Conservation (phyloP, 1,284 basidiomycete genomes). For the Tetrapyrgos nigripes region DNA sequence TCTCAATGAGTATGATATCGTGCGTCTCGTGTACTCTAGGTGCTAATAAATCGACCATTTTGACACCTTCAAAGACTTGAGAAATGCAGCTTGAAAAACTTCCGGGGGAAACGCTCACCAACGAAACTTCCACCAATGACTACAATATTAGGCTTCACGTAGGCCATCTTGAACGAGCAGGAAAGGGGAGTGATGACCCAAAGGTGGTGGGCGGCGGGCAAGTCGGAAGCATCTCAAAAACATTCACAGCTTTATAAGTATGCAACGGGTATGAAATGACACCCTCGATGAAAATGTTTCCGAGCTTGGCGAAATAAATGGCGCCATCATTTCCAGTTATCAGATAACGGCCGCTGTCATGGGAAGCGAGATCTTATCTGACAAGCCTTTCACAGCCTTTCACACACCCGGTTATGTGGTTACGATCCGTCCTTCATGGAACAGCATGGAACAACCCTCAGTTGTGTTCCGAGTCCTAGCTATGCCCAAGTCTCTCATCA, state of each 20-base stretch:
- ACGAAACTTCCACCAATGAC: slow-evolving; percentile 33
- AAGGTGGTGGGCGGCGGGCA: neutral
- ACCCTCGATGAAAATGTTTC: too few species aligned
- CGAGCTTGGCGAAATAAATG: neutral
- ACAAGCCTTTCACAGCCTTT: too few species aligned
- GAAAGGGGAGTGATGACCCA: neutral
- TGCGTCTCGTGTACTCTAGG: slow-evolving; percentile 41
- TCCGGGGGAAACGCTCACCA: slow-evolving; percentile 23
- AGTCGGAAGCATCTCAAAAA: neutral
- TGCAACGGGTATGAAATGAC: neutral
- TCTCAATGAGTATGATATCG: slow-evolving; percentile 47
- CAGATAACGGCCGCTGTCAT: too few species aligned
- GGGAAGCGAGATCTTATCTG: too few species aligned
- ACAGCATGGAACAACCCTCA: too few species aligned
- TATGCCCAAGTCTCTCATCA: too few species aligned
- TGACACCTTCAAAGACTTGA: slow-evolving; percentile 11
- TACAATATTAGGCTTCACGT: slow-evolving; percentile 24
- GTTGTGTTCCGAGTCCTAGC: too few species aligned
- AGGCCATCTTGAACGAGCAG: neutral
- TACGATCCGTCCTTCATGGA: too few species aligned
- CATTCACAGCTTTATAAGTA: neutral
- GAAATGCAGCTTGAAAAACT: too few species aligned
- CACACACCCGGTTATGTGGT: too few species aligned
- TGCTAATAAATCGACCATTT: slow-evolving; percentile 42
- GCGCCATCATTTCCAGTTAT: neutral